Base-by-base conservation (phyloP, 352 stramenopile species). In the Globisporangium splendens region DNA sequence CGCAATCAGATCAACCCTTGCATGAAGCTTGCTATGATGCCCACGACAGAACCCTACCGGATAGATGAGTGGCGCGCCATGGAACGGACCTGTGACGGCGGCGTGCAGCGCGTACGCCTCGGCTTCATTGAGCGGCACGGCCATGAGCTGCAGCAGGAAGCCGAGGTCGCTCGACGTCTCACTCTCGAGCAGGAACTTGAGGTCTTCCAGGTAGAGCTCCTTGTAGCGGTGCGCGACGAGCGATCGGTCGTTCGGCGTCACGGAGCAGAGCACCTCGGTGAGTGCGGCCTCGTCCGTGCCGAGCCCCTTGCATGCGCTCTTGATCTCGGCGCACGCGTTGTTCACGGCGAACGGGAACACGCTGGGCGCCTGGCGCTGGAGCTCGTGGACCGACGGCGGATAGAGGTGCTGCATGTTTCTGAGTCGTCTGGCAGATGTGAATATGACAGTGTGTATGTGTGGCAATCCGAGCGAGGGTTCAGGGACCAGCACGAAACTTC, bases 141-240 rank as follows among this genome's bases (percentile, higher is more conserved):
- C 55, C 17, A 73, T 46, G 6, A 73, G 53, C 41, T 71, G 50
- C 35, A 70, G 48, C 20, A 73, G 50, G 50, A 65, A 69, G 41
- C 66, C 63, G 28, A 65, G 71, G 54, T 72, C 63, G 20, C 66
- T 63, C 17, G 41, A 61, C 10, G 55, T 65, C 49, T 73, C 64
- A 39, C 56, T 58, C 46, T 70, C 52, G 10, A 73, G 42, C 38
- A 67, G 21, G 15, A 59, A 55, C 38, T 67, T 61, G 31, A 73
- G 60, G 24, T 63, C 46, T 33, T 68, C 66, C 38, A 56, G 65
- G 43, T 64, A 69, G 50, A 73, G 51, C 46, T 73, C 56, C 24
- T 66, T 53, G 56, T 73, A 73, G 20, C 63, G 66, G 21, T 65
- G 28, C 15, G 62, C 44, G 43, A 73, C 68, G 31, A 68, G 54